Evolutionary conservation across 495 filamentous ascomycete species (phyloP).

Genomic region (Thermochaetoides thermophila): DNA sequence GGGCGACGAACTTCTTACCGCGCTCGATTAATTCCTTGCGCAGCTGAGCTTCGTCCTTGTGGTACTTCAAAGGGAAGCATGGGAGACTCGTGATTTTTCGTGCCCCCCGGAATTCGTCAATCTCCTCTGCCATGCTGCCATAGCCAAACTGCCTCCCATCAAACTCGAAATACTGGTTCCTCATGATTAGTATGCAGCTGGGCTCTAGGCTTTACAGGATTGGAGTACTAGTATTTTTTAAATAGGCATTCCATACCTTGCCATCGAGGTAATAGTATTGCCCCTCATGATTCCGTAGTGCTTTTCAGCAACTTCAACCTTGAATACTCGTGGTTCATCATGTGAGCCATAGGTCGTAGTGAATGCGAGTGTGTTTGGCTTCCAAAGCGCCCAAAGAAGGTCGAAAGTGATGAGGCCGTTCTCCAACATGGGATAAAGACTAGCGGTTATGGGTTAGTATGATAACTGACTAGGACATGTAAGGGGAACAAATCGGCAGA

Average conservation of each 20-base stretch:
- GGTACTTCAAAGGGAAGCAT: slow-evolving; percentile 71
- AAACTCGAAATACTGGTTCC: slow-evolving; percentile 45
- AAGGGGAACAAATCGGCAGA: no score
- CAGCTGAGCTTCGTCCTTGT: slow-evolving; percentile 56
- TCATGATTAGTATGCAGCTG: no score
- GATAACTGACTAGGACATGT: no score
- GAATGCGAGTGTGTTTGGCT: slow-evolving; percentile 76
- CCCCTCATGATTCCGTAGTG: slow-evolving; percentile 60
- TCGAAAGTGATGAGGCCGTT: slow-evolving; percentile 83
- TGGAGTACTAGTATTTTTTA: no score
- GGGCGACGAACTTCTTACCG: slow-evolving; percentile 67
- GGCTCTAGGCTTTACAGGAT: no score
- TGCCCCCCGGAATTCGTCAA: slow-evolving; percentile 68
- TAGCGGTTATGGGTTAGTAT: no score
- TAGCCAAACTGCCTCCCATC: slow-evolving; percentile 53
- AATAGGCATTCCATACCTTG: slow-evolving; percentile 43
- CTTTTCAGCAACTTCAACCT: slow-evolving; percentile 66
- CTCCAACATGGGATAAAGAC: slow-evolving; percentile 68
- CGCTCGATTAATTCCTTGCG: slow-evolving; percentile 58
- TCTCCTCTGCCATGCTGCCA: slow-evolving; percentile 50
- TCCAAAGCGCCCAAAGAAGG: slow-evolving; percentile 79
- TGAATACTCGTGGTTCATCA: slow-evolving; percentile 83
- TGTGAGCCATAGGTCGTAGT: slow-evolving; percentile 63
- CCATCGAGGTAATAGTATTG: slow-evolving; percentile 74
- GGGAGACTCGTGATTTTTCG: slow-evolving; percentile 66